phyloP scores from a whole-genome alignment of 1,284 basidiomycete species.

The Phaffia rhodozyma region DNA sequence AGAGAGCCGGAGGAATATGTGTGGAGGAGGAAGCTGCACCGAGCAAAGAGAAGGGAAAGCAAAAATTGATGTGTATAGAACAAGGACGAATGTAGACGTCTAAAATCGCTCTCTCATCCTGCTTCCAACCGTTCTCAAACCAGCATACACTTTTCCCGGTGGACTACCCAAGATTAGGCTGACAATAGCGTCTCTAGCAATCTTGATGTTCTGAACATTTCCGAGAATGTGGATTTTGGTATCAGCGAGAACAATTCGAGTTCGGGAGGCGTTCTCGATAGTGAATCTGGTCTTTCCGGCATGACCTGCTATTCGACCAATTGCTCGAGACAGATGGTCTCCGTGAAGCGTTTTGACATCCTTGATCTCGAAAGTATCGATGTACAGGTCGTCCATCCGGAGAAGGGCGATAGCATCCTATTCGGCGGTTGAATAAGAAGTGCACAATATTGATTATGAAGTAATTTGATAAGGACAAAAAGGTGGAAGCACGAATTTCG shows the following conservation, averaged over 20 bases:
- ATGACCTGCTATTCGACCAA: conserved; percentile 94
- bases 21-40: too few species aligned
- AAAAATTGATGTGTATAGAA: background rate
- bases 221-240: conserved; percentile 54
- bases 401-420: conserved; percentile 92
- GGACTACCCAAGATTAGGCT: conserved; percentile 90
- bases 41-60: too few species aligned
- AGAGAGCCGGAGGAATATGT: too few species aligned
- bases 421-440: conserved; percentile 1
- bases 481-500: background rate
- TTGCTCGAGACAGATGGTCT: conserved; percentile 89
- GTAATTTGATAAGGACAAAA: background rate
- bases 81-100: background rate
- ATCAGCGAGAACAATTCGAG: conserved; percentile 91
- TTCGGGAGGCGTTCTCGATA: conserved; percentile 92
- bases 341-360: conserved; percentile 97
- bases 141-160: conserved; percentile 83
- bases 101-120: conserved; percentile 74
- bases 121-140: conserved; percentile 77
- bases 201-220: conserved; percentile 71
- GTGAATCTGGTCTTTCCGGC: conserved; percentile 98
- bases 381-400: conserved; percentile 88
- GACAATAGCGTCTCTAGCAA: conserved; percentile 89
- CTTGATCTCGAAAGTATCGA: conserved; percentile 97
- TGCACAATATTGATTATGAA: background rate